Percentiles rank a stretch among this genome's conserved stretches.
These are phyloP conservation scores for Jackrogersella minutella DNA, from an alignment of 495 filamentous ascomycete species.

Conservation along the genomic window DNA sequence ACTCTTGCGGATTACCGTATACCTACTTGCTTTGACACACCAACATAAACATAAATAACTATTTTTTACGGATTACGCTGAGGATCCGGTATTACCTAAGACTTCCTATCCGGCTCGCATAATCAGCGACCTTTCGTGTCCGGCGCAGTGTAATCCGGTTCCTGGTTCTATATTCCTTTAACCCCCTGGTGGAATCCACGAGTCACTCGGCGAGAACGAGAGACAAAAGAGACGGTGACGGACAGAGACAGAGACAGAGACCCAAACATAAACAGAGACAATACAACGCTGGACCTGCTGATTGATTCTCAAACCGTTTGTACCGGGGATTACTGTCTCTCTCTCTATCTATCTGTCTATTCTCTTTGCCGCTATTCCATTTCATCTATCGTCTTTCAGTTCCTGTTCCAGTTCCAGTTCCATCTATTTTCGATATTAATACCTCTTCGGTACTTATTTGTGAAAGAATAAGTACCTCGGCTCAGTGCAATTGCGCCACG, in stretches of 20 bases:
- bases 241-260: neutral
- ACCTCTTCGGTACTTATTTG: conserved; percentile 22
- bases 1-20: conserved; percentile 26
- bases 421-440: conserved; percentile 2
- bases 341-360: neutral
- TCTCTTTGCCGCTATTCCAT: conserved; percentile 28
- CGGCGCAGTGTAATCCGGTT: conserved; percentile 37
- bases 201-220: conserved; percentile 29
- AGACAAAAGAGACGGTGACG: neutral
- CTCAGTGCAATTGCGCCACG: conserved; percentile 24
- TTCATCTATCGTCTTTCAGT: conserved; percentile 2
- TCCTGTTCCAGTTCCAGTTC: neutral
- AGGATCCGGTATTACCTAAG: conserved; percentile 37
- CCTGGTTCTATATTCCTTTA: conserved; percentile 29
- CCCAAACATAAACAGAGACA: neutral
- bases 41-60: neutral
- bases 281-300: conserved; percentile 34
- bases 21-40: neutral
- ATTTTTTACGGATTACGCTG: conserved; percentile 8
- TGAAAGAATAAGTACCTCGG: conserved; percentile 24
- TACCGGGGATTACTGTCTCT: neutral
- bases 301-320: conserved; percentile 18
- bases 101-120: conserved; percentile 18
- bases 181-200: conserved; percentile 15
- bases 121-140: conserved; percentile 25